These are phyloP conservation scores for Sporothrix protearum DNA, from an alignment of 2,329 filamentous ascomycete species.

Conservation along the genomic window DNA sequence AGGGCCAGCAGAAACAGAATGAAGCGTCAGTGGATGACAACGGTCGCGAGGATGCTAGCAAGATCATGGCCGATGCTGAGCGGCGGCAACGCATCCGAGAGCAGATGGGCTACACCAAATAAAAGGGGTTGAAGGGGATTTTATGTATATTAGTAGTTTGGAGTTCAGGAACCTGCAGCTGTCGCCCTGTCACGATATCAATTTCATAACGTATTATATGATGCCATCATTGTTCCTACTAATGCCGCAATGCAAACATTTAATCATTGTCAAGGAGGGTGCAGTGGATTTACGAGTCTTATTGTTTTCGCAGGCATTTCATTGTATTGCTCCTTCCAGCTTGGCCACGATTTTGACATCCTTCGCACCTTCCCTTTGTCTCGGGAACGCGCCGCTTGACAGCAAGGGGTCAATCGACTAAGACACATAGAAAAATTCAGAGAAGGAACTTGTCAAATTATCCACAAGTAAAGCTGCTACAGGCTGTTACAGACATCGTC, in stretches of 20 bases:
- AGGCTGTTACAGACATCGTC: background rate
- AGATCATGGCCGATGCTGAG: constrained; percentile 39
- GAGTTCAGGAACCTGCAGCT: background rate
- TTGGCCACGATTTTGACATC: too few species aligned
- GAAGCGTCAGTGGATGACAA: constrained; percentile 36
- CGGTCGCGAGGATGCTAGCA: constrained; percentile 43
- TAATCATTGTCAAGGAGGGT: background rate
- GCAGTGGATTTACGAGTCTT: background rate
- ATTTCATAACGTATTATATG: background rate
- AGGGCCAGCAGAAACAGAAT: constrained; percentile 30
- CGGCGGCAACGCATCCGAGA: constrained; percentile 39
- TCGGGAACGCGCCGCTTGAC: background rate
- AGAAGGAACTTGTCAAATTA: too few species aligned
- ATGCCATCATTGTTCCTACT: background rate
- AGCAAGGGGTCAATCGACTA: background rate
- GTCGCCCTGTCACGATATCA: background rate
- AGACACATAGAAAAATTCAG: too few species aligned
- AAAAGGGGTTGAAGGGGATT: background rate
- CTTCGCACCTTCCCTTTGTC: background rate
- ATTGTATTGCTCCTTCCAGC: too few species aligned
- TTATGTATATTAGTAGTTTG: background rate
- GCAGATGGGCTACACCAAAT: constrained; percentile 33
- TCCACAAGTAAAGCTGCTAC: too few species aligned
- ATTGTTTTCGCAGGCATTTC: background rate
- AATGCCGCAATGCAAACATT: background rate